phyloP scores from a whole-genome alignment of 2,329 filamentous ascomycete genomes.

The Dactylellina cionopaga region DNA sequence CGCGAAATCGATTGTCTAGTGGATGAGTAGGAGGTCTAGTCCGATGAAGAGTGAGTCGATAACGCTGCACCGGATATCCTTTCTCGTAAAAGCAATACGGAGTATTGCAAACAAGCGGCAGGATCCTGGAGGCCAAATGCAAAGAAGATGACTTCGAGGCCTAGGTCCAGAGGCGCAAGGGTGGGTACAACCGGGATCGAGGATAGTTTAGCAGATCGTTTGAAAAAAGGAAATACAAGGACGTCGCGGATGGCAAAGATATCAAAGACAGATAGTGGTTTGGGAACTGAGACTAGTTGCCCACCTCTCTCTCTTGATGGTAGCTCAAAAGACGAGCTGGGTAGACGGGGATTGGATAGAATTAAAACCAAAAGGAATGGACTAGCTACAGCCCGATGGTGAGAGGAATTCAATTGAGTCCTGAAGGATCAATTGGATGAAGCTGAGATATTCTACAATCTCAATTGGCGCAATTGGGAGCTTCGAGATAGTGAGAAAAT shows the following conservation, averaged over 20 bases:
- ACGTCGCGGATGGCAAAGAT: constrained; percentile 49
- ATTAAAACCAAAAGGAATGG: constrained; percentile 19
- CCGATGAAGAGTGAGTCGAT: too few relatives aligned
- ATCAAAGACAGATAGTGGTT: constrained; percentile 39
- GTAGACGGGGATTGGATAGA: constrained; percentile 26
- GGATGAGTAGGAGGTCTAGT: too few relatives aligned
- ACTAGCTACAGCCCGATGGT: background rate
- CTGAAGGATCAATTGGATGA: background rate
- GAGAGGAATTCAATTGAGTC: constrained; percentile 24
- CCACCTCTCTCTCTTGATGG: constrained; percentile 38
- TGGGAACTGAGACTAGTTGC: constrained; percentile 47
- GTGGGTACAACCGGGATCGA: constrained; percentile 38
- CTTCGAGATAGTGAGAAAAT: background rate
- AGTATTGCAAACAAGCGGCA: constrained; percentile 24
- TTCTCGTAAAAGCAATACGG: constrained; percentile 24
- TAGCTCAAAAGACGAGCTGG: constrained; percentile 26
- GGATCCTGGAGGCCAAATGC: constrained; percentile 34
- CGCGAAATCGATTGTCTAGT: constrained; percentile 30
- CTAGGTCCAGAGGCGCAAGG: constrained; percentile 25
- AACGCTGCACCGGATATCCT: constrained; percentile 22
- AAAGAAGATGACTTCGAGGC: constrained; percentile 17
- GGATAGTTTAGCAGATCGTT: constrained; percentile 24
- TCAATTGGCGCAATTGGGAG: constrained; percentile 18
- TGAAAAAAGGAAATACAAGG: constrained; percentile 37
- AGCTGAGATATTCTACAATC: background rate